Conservation (phyloP, 768 basidiomycete species). For the Ramaria sp. region DNA sequence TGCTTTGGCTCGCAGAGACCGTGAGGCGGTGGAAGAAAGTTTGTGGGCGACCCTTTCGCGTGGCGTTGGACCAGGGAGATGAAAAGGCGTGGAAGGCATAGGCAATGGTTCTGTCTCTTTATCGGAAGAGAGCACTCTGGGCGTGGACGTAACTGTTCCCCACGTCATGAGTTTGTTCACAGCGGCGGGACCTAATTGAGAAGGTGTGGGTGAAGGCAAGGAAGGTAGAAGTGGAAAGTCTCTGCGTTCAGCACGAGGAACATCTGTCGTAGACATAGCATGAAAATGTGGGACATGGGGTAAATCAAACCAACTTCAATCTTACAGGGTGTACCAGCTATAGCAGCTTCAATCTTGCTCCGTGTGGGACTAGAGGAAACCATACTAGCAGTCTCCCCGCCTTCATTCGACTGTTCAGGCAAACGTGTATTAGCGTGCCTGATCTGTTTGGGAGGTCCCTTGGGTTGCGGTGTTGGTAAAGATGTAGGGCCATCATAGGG, state of each 20-base stretch:
- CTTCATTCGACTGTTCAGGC: constrained; percentile 51
- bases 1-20: constrained; percentile 70
- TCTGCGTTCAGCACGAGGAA: constrained; percentile 38
- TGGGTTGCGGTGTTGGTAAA: constrained; percentile 15
- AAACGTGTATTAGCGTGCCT: constrained; percentile 76
- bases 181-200: constrained; percentile 67
- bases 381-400: constrained; percentile 31
- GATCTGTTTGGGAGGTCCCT: constrained; percentile 49
- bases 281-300: background rate
- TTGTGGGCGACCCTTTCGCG: constrained; percentile 75
- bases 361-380: constrained; percentile 82
- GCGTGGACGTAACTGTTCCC: constrained; percentile 89
- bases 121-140: constrained; percentile 66
- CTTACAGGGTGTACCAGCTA: constrained; percentile 84
- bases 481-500: constrained; percentile 48
- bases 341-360: constrained; percentile 86
- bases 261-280: constrained; percentile 33
- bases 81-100: constrained; percentile 58
- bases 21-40: constrained; percentile 73
- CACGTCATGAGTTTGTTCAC: constrained; percentile 95
- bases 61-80: constrained; percentile 61
- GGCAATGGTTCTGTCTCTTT: constrained; percentile 36
- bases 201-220: constrained; percentile 79
- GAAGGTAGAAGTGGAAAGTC: constrained; percentile 73
- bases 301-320: constrained; percentile 10